Percentiles rank a stretch among this genome's conserved stretches.
These are phyloP conservation scores for Pleurotus tuber-regium DNA, from an alignment of 768 basidiomycete species.

Conservation along the genomic window DNA sequence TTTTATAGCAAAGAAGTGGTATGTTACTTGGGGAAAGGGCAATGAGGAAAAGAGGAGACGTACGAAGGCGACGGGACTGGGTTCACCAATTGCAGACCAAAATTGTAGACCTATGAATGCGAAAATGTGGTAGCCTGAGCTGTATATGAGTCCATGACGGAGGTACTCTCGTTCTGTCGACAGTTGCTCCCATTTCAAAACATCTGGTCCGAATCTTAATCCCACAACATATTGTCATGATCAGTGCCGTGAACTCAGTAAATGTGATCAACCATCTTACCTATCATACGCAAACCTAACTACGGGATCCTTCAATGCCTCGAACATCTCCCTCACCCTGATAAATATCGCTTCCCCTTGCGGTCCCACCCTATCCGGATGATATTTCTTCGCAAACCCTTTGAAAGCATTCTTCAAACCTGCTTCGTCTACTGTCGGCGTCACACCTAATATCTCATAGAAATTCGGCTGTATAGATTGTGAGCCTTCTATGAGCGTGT, in stretches of 20 bases:
- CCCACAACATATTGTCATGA: no score
- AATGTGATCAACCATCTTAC: constrained; percentile 36
- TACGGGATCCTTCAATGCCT: constrained; percentile 74
- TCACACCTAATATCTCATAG: constrained; percentile 70
- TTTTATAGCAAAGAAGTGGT: no score
- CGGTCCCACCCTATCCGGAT: constrained; percentile 70
- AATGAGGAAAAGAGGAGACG: constrained; percentile 28
- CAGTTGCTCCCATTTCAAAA: constrained; percentile 64
- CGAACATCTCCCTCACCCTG: constrained; percentile 67
- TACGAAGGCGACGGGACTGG: constrained; percentile 64
- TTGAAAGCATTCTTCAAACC: constrained; percentile 73
- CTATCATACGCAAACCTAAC: constrained; percentile 86
- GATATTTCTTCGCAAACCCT: constrained; percentile 67
- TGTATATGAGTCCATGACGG: constrained; percentile 57
- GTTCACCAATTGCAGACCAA: constrained; percentile 58
- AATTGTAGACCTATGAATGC: constrained; percentile 56
- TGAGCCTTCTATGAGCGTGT: constrained; percentile 59
- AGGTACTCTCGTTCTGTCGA: constrained; percentile 71
- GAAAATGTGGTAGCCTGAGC: constrained; percentile 66
- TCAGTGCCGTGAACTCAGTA: no score
- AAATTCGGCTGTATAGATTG: constrained; percentile 66
- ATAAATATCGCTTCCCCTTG: constrained; percentile 68
- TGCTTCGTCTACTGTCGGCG: constrained; percentile 59
- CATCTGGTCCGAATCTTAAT: constrained; percentile 84
- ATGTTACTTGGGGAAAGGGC: constrained; percentile 12